phyloP scores from a whole-genome alignment of 2,329 filamentous ascomycete species.

The Fusarium pseudograminearum region DNA sequence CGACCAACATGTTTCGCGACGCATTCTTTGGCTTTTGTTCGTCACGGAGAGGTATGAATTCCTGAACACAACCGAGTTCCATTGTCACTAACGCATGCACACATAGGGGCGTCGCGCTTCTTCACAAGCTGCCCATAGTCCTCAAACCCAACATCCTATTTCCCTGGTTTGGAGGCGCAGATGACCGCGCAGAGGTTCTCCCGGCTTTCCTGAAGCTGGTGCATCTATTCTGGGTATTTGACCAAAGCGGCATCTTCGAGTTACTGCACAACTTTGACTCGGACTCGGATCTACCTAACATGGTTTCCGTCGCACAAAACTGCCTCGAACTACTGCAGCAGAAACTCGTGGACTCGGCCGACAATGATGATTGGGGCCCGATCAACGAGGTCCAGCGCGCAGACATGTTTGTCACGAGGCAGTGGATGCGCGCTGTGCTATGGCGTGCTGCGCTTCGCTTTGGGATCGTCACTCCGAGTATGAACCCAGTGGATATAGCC shows the following conservation, averaged over 20 bases:
- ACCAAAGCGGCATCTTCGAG: constrained; percentile 62
- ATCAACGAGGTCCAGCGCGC: constrained; percentile 63
- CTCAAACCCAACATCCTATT: constrained; percentile 57
- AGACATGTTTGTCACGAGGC: constrained; percentile 62
- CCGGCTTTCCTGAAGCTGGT: constrained; percentile 63
- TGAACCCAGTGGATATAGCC: constrained; percentile 59
- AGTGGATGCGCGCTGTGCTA: constrained; percentile 64
- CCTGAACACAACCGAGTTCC: background rate
- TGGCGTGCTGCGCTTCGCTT: constrained; percentile 57
- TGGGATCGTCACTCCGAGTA: constrained; percentile 48
- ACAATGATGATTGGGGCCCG: constrained; percentile 51
- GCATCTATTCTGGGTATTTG: constrained; percentile 63
- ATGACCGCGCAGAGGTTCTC: constrained; percentile 59
- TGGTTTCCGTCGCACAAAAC: constrained; percentile 48
- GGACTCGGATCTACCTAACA: constrained; percentile 49
- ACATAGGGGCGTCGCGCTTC: constrained; percentile 62
- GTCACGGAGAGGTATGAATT: constrained; percentile 56
- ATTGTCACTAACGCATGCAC: constrained; percentile 9
- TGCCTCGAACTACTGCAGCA: constrained; percentile 57
- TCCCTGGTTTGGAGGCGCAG: constrained; percentile 49
- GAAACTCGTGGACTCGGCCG: constrained; percentile 56
- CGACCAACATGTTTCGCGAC: constrained; percentile 60
- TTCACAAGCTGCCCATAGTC: constrained; percentile 62
- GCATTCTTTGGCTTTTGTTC: constrained; percentile 62
- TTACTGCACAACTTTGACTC: constrained; percentile 57